These are phyloP conservation scores for Phytophthora pini DNA, from an alignment of 352 stramenopile species.

Conservation along the genomic window DNA sequence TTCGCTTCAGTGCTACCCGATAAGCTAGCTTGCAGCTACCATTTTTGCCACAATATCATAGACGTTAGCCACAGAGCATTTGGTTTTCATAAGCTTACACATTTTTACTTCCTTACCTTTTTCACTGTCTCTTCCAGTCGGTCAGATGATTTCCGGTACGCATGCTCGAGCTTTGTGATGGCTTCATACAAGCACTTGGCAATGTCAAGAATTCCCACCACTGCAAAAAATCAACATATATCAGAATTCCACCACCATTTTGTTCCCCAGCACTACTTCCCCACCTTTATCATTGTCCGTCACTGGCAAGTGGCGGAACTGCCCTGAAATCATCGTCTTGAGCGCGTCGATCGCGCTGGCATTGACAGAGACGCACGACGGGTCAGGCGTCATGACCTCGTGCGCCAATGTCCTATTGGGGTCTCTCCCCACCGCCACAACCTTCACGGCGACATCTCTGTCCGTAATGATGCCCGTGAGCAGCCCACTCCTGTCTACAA, in stretches of 20 bases:
- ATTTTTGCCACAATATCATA: constrained; percentile 9
- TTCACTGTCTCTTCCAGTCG: constrained; percentile 76
- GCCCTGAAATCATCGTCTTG: constrained; percentile 96
- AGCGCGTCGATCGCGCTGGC: constrained; percentile 96
- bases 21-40: constrained; percentile 67
- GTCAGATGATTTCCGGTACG: constrained; percentile 78
- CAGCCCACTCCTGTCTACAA: constrained; percentile 87
- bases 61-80: neutral
- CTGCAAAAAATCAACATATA: constrained; percentile 31
- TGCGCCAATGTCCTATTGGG: constrained; percentile 76
- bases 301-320: constrained; percentile 97
- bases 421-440: constrained; percentile 91
- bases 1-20: constrained; percentile 56
- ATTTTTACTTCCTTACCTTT: constrained; percentile 51
- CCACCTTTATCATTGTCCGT: constrained; percentile 86
- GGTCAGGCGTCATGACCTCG: constrained; percentile 96
- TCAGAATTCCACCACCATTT: neutral
- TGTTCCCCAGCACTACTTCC: neutral
- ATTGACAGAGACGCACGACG: constrained; percentile 93
- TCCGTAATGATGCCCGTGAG: constrained; percentile 97
- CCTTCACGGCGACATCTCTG: constrained; percentile 94
- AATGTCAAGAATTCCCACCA: constrained; percentile 98
- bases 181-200: constrained; percentile 98
- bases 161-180: constrained; percentile 96
- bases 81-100: too few relatives aligned